These are phyloP conservation scores for Mucor irregularis DNA, from an alignment of 371 early-diverging fungal genomes.

Conservation along the genomic window DNA sequence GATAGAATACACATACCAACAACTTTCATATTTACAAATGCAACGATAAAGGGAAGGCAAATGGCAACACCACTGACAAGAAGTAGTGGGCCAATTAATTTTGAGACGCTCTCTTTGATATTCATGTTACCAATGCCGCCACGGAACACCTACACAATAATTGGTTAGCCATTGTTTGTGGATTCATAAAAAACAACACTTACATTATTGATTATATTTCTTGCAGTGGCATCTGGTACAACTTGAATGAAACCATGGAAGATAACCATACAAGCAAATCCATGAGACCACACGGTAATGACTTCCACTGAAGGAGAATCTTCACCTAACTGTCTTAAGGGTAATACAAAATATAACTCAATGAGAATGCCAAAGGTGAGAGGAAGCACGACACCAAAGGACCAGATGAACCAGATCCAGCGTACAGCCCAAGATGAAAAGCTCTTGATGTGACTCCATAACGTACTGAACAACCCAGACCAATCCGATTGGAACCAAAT, in stretches of 20 bases:
- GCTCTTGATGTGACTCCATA: background rate
- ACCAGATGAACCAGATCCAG: conserved; percentile 29
- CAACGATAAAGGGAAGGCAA: conserved; percentile 5
- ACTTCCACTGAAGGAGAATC: conserved; percentile 31
- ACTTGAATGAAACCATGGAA: conserved; percentile 27
- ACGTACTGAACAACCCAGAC: background rate
- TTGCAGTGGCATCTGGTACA: conserved; percentile 25
- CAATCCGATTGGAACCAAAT: background rate
- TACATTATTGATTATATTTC: conserved; percentile 31
- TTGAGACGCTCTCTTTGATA: background rate
- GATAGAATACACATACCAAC: conserved; percentile 2
- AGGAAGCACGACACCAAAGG: conserved; percentile 51
- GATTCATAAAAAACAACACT: background rate
- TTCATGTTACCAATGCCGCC: conserved; percentile 22
- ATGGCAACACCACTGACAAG: background rate
- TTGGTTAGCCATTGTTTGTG: background rate
- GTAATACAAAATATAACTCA: conserved; percentile 54
- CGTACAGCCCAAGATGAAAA: conserved; percentile 9
- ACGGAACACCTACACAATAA: conserved; percentile 17
- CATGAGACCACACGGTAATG: conserved; percentile 47
- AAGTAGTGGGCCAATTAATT: conserved; percentile 7
- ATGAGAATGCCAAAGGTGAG: conserved; percentile 43
- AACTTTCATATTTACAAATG: conserved; percentile 10
- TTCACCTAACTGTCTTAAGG: conserved; percentile 29
- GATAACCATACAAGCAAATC: conserved; percentile 42